A percentile compares a stretch with the other conserved stretches of the same genome.
Evolutionary conservation across 768 basidiomycete species (phyloP).

Genomic region (Russula lepida): DNA sequence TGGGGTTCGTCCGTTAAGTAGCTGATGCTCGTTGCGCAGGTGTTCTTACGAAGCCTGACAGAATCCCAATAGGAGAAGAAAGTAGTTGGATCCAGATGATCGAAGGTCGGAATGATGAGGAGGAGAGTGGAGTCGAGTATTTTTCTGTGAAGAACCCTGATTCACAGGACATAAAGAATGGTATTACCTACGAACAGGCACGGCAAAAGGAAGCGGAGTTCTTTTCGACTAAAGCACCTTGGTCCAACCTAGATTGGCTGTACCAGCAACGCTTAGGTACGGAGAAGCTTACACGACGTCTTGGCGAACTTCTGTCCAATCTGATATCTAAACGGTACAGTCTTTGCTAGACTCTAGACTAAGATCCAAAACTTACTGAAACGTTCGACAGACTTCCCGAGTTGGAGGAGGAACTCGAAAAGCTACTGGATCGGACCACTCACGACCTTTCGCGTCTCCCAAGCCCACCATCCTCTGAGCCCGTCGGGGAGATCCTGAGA

Average conservation of each 20-base stretch:
- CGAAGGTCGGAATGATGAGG: background rate
- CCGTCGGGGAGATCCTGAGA: conserved; percentile 42
- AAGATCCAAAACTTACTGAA: background rate
- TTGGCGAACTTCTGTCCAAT: conserved; percentile 5
- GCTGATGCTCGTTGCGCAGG: background rate
- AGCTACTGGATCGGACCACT: conserved; percentile 32
- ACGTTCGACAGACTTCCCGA: conserved; percentile 42
- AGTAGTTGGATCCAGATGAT: conserved; percentile 7
- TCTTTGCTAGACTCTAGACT: background rate
- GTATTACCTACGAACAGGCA: conserved; percentile 17
- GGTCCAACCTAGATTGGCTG: conserved; percentile 11
- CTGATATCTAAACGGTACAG: conserved; percentile 3
- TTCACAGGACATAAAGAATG: conserved; percentile 13
- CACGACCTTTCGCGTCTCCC: conserved; percentile 31
- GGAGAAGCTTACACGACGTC: conserved; percentile 8
- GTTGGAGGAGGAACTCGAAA: conserved; percentile 45
- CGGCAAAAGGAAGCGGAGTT: conserved; percentile 15
- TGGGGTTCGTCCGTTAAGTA: background rate
- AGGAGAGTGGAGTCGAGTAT: background rate
- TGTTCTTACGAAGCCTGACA: conserved; percentile 13
- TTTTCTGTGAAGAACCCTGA: conserved; percentile 18
- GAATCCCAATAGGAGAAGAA: conserved; percentile 10
- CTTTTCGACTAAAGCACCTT: conserved; percentile 5
- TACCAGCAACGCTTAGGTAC: conserved; percentile 15
- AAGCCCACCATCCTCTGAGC: conserved; percentile 42